Conservation (phyloP, 2,329 filamentous ascomycete species). For the Seiridium cupressi region DNA sequence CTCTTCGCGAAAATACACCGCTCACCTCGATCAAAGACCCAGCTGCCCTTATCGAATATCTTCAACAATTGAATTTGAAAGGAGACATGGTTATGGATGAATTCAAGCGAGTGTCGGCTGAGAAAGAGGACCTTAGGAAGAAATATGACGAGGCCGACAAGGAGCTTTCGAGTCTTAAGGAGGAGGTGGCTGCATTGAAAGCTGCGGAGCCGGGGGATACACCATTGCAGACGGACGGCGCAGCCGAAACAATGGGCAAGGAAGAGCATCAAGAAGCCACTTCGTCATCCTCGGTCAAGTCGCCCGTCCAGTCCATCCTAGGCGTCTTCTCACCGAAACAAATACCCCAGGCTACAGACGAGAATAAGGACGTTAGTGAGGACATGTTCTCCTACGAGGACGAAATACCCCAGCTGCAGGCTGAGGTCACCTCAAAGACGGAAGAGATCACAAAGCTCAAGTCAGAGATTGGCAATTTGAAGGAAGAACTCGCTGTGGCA, state of each 20-base stretch:
- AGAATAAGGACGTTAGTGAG: slow-evolving; percentile 44
- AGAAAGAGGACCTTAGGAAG: slow-evolving; percentile 78
- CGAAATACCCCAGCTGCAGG: slow-evolving; percentile 79
- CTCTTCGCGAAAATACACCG: slow-evolving; percentile 88
- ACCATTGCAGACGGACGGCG: slow-evolving; percentile 16
- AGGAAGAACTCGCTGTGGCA: slow-evolving; percentile 67
- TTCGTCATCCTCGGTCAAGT: slow-evolving; percentile 35
- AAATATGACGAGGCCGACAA: slow-evolving; percentile 70
- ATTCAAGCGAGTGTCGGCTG: slow-evolving; percentile 78
- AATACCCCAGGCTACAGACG: slow-evolving; percentile 32
- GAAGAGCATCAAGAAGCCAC: slow-evolving; percentile 19
- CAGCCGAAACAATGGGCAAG: slow-evolving; percentile 29
- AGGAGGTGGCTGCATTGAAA: slow-evolving; percentile 58
- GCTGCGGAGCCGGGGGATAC: slow-evolving; percentile 24
- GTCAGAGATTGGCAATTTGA: slow-evolving; percentile 64
- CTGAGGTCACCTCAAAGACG: slow-evolving; percentile 67
- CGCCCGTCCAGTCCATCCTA: slow-evolving; percentile 46
- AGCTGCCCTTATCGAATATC: slow-evolving; percentile 80
- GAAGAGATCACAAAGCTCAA: slow-evolving; percentile 71
- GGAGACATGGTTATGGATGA: slow-evolving; percentile 94
- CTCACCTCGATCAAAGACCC: slow-evolving; percentile 86
- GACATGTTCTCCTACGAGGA: slow-evolving; percentile 93
- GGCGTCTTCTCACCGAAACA: slow-evolving; percentile 49
- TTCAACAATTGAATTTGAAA: slow-evolving; percentile 82
- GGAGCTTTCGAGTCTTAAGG: slow-evolving; percentile 57